phyloP scores from a whole-genome alignment of 139 green algal species.

The Chlamydomonas applanata region DNA sequence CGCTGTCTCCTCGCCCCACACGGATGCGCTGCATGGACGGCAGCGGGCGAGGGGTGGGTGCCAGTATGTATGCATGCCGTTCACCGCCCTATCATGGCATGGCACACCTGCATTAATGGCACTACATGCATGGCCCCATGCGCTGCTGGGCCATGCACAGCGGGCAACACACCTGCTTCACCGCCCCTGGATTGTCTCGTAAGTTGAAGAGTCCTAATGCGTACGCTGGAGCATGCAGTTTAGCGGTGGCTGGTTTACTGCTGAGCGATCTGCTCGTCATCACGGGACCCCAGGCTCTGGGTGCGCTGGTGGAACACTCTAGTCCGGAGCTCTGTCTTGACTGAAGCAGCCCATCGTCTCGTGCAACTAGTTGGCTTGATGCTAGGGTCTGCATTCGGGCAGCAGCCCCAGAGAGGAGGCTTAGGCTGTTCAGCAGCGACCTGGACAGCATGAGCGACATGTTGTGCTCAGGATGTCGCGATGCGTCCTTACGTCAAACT shows the following conservation, averaged over 20 bases:
- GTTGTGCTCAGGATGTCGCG: too few relatives aligned
- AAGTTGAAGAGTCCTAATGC: conserved; percentile 61
- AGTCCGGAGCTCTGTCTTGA: too few relatives aligned
- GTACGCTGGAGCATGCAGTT: conserved; percentile 12
- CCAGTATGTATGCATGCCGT: neutral
- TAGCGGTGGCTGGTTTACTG: neutral
- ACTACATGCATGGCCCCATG: neutral
- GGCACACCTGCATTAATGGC: too few relatives aligned
- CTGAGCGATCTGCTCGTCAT: neutral
- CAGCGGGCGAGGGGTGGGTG: neutral
- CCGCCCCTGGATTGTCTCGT: conserved; percentile 65
- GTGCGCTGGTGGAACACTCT: neutral
- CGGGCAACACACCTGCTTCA: conserved; percentile 32
- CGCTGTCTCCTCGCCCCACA: conserved; percentile 33
- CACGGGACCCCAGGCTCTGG: neutral
- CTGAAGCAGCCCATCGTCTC: too few relatives aligned
- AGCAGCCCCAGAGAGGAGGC: too few relatives aligned
- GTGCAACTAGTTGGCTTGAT: too few relatives aligned
- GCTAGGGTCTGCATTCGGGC: too few relatives aligned
- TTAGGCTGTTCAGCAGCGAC: too few relatives aligned
- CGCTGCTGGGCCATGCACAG: neutral
- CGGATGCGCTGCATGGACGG: conserved; percentile 33
- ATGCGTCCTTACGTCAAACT: too few relatives aligned
- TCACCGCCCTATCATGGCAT: neutral
- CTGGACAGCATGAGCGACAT: too few relatives aligned